Evolutionary conservation across 805 yeast species (phyloP), one percentile per base, ranked within the genome.

Genomic region (Dipodascopsis uninucleata): DNA sequence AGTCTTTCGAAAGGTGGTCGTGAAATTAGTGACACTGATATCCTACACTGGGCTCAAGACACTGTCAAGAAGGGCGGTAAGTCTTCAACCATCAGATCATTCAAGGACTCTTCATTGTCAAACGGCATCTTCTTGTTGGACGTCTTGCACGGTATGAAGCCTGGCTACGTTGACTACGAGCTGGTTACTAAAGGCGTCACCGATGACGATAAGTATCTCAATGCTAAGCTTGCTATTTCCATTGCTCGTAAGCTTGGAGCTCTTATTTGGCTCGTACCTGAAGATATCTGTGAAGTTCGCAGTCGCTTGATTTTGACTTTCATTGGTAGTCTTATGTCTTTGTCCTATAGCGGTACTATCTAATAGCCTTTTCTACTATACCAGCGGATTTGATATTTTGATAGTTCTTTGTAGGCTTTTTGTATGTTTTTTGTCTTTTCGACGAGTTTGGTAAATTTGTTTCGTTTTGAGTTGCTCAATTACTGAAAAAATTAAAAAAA

Each of bases 191-290:
- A 81, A 39, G 95, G 95, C 32, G 65, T 68, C 32, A 79, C 84
- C 28, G 93, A 83, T 14, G 96, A 87, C 49, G 96, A 90, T 55
- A 78, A 75, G 62, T 87, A 87, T 62, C 95, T 95, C 31, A 93
- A 93, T 64, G 98, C 47, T 16, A 84, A 86, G 71, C 77, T 93
- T 64, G 98, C 98, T 17, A 93, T 93, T 63, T 93, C 97, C 2
- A 93, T 93, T 61, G 98, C 98, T 28, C 84, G 98, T 76, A 93
- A 93, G 68, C 71, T 93, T 58, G 98, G 98, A 52, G 98, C 96
- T 31, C 78, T 93, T 64, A 93, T 93, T 61, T 93, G 97, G 97
- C 76, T 93, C 58, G 96, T 93, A n/a, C 98, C 98, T n/a, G 98
- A 93, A 67, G 98, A 93, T 70, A 93, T 93, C 61, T 85, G 82